phyloP scores from a whole-genome alignment of 768 basidiomycete genomes.

The Kwoniella shandongensis region DNA sequence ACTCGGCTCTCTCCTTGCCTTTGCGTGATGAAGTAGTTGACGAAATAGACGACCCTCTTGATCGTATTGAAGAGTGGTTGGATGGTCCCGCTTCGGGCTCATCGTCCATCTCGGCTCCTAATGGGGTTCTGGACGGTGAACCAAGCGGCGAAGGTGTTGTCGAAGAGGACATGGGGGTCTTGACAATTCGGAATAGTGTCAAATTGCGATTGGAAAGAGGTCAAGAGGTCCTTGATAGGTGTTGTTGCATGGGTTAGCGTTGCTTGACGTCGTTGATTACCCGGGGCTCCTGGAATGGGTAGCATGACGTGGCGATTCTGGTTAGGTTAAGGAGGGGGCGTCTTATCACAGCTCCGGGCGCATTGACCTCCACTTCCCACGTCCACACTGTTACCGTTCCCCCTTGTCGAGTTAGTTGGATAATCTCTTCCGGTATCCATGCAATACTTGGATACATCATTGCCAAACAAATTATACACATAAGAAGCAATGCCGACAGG shows the following conservation, averaged over 20 bases:
- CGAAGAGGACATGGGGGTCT: constrained; percentile 1
- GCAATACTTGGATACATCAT: no score
- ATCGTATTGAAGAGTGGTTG: background rate
- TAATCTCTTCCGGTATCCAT: no score
- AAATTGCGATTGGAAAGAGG: background rate
- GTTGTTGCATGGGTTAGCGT: background rate
- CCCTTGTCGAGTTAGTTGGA: no score
- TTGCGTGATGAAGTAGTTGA: constrained; percentile 10
- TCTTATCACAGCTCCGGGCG: no score
- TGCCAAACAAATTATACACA: no score
- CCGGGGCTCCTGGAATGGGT: background rate
- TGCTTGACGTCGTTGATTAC: background rate
- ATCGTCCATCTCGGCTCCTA: background rate
- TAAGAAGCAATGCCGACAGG: no score
- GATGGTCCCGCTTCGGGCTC: constrained; percentile 22
- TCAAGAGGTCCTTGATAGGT: background rate
- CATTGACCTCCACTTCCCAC: no score
- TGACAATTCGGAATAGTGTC: background rate
- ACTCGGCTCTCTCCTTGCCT: constrained; percentile 21
- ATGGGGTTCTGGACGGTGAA: background rate
- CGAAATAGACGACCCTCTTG: background rate
- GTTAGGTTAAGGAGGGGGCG: no score
- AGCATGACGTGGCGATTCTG: background rate
- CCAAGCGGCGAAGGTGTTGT: background rate
- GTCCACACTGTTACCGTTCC: no score